These are phyloP conservation scores for Fusarium sp. DNA, from an alignment of 2,329 filamentous ascomycete genomes.

Conservation along the genomic window DNA sequence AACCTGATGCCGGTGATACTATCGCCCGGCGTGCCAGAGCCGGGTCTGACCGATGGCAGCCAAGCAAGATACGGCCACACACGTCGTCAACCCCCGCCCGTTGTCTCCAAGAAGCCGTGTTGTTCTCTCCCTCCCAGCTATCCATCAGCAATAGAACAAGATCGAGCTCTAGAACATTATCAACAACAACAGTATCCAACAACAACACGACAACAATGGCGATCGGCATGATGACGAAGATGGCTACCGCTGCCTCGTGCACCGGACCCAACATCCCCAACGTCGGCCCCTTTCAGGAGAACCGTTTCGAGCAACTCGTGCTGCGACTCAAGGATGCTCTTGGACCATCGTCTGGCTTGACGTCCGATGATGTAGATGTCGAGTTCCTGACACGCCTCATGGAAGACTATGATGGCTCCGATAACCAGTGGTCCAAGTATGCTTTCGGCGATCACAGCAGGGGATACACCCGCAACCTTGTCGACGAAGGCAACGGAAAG, in stretches of 20 bases:
- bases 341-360: slow-evolving; percentile 85
- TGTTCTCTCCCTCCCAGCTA: slow-evolving; percentile 42
- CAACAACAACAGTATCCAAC: slow-evolving; percentile 35
- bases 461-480: slow-evolving; percentile 89
- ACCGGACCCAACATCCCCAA: slow-evolving; percentile 41
- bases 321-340: slow-evolving; percentile 80
- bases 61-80: slow-evolving; percentile 41
- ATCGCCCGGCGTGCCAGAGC: slow-evolving; percentile 46
- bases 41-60: slow-evolving; percentile 47
- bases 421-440: slow-evolving; percentile 81
- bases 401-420: slow-evolving; percentile 79
- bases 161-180: slow-evolving; percentile 23
- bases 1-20: slow-evolving; percentile 49
- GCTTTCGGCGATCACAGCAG: slow-evolving; percentile 79
- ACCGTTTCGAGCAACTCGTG: slow-evolving; percentile 80
- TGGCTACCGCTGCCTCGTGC: slow-evolving; percentile 40
- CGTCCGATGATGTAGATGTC: slow-evolving; percentile 86
- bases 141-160: slow-evolving; percentile 21
- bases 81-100: slow-evolving; percentile 47
- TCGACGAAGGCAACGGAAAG: slow-evolving; percentile 89
- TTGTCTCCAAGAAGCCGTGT: slow-evolving; percentile 43
- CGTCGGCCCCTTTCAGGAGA: slow-evolving; percentile 49
- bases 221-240: slow-evolving; percentile 53
- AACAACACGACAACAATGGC: slow-evolving; percentile 52
- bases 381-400: slow-evolving; percentile 80